Percentiles rank a stretch among this genome's conserved stretches.
These are phyloP conservation scores for Stephania yunnanensis DNA, from an alignment of 164 flowering plant genomes.

Conservation along the genomic window DNA sequence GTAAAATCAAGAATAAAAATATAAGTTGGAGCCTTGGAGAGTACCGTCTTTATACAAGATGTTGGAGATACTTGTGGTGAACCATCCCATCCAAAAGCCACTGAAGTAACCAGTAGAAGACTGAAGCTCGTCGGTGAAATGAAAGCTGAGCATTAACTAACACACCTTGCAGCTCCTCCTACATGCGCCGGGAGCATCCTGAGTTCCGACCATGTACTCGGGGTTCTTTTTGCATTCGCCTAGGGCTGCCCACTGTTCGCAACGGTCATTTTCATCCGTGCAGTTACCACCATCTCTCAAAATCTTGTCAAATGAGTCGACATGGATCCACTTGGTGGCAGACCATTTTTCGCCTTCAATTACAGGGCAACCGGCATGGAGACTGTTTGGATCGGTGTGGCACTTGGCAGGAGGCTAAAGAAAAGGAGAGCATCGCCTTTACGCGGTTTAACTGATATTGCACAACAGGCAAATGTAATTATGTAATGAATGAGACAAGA, in stretches of 20 bases:
- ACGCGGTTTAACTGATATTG: conserved; percentile 63
- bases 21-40: neutral
- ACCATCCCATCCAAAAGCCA: neutral
- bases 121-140: neutral
- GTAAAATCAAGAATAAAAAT: conserved; percentile 3
- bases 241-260: conserved; percentile 81
- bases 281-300: conserved; percentile 41
- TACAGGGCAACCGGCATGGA: conserved; percentile 94
- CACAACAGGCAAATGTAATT: conserved; percentile 3
- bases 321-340: conserved; percentile 98
- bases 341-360: conserved; percentile 99
- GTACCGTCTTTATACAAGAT: neutral
- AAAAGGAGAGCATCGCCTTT: conserved; percentile 95
- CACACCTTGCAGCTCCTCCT: conserved; percentile 83
- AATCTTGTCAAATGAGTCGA: conserved; percentile 65
- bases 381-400: conserved; percentile 58
- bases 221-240: conserved; percentile 90
- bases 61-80: neutral
- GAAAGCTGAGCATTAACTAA: conserved; percentile 25
- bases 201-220: conserved; percentile 85
- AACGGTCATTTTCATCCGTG: conserved; percentile 53
- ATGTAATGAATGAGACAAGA: neutral
- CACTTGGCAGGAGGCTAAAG: conserved; percentile 75
- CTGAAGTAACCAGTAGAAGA: neutral
- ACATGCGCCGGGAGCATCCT: conserved; percentile 72